These are phyloP conservation scores for Penicillium sp. DNA, from an alignment of 2,329 filamentous ascomycete species.

Conservation along the genomic window DNA sequence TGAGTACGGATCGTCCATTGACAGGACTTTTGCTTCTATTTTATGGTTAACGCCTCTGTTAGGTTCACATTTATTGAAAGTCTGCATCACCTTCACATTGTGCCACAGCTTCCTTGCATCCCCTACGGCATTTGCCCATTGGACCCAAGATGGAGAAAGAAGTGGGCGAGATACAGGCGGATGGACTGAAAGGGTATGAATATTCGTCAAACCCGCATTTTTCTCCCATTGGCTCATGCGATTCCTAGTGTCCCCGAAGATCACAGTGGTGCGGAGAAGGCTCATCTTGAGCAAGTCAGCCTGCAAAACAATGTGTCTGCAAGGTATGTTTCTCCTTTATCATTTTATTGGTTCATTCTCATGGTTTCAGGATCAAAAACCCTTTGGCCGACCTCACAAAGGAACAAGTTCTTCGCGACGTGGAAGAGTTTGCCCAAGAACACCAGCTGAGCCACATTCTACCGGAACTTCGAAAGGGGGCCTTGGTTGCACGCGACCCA, in stretches of 20 bases:
- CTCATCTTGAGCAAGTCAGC: conserved; percentile 21
- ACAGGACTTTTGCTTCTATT: not conserved
- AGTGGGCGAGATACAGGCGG: not conserved
- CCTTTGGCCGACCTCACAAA: conserved; percentile 45
- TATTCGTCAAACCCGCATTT: not conserved
- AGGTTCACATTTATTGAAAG: not conserved
- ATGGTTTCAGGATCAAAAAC: conserved; percentile 45
- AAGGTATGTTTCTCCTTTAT: conserved; percentile 16
- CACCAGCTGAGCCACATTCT: conserved; percentile 43
- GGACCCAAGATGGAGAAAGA: not conserved
- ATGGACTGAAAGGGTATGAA: not conserved
- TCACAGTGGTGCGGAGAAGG: conserved; percentile 1
- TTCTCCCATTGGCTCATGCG: not conserved
- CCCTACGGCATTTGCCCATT: not conserved
- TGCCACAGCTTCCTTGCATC: not conserved
- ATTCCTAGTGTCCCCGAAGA: not conserved
- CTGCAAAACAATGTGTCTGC: conserved; percentile 30
- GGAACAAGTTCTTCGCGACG: conserved; percentile 40
- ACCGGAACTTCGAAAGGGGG: conserved; percentile 48
- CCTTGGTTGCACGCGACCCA: conserved; percentile 53
- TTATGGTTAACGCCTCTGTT: not conserved
- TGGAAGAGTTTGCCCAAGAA: conserved; percentile 45
- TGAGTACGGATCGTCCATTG: not conserved
- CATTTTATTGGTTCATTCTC: not conserved
- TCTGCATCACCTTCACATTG: not conserved